Evolutionary conservation across 2,329 filamentous ascomycete genomes (phyloP), one percentile per base, ranked within the genome.

Genomic region (Sporothrix luriei): DNA sequence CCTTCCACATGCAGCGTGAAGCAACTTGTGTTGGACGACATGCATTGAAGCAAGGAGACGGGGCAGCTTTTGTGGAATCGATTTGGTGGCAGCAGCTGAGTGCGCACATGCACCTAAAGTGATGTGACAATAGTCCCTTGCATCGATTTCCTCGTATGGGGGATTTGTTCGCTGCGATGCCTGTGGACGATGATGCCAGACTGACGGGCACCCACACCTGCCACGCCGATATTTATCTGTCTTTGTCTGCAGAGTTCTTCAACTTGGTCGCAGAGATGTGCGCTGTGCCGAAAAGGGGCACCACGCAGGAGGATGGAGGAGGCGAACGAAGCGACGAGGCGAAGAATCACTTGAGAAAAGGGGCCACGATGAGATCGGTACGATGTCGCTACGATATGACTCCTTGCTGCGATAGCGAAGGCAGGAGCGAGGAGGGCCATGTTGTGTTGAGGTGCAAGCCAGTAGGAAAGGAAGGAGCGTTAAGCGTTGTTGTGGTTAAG

Each of bases 251-350:
- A 21, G 4, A 1, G 57, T 26, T 19, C 38, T 62, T 46, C 9
- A 6, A 62, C 57, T 19, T 46, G 11, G 38, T 62, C 26, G 57
- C n/a, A n/a, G 57, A 62, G 57, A 62, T 46, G 38, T 46, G 57
- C 57, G n/a, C 57, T 62, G 57, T 62, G 38, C 38, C 33, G 21
- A 46, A 46, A 46, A 61, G 43, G 57, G 57, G 38, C 33, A 26
- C 1, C 4, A 29, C 40, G 57, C 38, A 46, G 38, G 38, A 14
- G n/a, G 13, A 61, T 46, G 57, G 57, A 61, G 38, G 46, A 61
- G 57, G 33, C 21, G 21, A 54, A 29, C n/a, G 38, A 46, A 62
- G 38, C 38, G 57, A 62, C 9, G 38, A 46, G 13, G 38, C 57
- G 38, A 62, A 62, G 57, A 38, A 46, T 62, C 40, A 38, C 21